Conservation (phyloP, 179 eudicot genomes). For the Actinidia chinensis region DNA sequence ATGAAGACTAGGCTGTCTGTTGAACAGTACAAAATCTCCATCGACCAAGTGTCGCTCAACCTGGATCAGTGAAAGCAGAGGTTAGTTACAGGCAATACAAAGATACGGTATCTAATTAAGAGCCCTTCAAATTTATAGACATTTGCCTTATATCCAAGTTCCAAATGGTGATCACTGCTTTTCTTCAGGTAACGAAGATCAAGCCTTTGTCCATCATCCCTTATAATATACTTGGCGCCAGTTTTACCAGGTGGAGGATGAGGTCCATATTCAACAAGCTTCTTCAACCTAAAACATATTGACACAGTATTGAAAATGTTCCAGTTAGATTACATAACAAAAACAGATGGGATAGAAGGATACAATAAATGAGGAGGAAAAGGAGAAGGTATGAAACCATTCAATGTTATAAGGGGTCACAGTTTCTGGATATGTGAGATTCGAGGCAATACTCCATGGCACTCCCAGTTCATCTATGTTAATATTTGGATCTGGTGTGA, state of each 20-base stretch:
- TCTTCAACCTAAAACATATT: constrained; percentile 65
- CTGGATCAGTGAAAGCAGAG: constrained; percentile 29
- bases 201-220: constrained; percentile 99
- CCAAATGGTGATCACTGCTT: constrained; percentile 98
- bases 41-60: constrained; percentile 93
- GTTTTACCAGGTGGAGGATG: constrained; percentile 99
- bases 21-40: constrained; percentile 96
- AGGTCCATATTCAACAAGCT: constrained; percentile 99
- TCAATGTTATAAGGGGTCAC: constrained; percentile 98
- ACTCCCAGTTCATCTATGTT: constrained; percentile 97
- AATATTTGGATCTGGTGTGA: constrained; percentile 97
- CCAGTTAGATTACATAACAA: too few relatives aligned
- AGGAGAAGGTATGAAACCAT: constrained; percentile 43
- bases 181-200: constrained; percentile 97
- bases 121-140: background rate
- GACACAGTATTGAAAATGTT: too few relatives aligned
- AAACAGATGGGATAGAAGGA: too few relatives aligned
- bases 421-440: constrained; percentile 97
- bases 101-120: background rate
- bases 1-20: constrained; percentile 98
- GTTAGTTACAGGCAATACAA: too few relatives aligned
- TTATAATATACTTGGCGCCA: constrained; percentile 94
- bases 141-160: constrained; percentile 86
- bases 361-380: too few relatives aligned
- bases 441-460: constrained; percentile 99